Base-by-base conservation (phyloP, 2,329 filamentous ascomycete genomes). In the Aureobasidium subglaciale region DNA sequence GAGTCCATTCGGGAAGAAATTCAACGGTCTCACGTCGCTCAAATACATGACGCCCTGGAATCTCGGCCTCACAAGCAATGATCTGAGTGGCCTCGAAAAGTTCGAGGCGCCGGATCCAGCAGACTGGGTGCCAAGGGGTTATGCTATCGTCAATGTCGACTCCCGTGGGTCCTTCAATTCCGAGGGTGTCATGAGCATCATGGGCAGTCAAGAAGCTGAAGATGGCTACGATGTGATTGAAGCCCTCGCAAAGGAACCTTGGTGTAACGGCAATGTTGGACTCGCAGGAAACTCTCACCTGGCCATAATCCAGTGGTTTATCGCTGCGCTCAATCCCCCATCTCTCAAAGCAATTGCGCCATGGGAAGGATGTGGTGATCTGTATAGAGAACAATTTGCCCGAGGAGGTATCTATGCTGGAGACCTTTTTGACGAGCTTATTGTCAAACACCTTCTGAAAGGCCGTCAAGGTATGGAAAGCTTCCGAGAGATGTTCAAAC, bases 201-300 rank as follows among this genome's bases (percentile, higher is more conserved):
- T 71, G 69, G 73, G 73, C 2, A 65, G 66, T 0, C 72, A 75
- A 56, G 73, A 76, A 15, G 72, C 65, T 10, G 68, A 74, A 54
- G 74, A 77, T 55, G 70, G 73, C 8, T 73, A 75, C 56, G 75
- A 78, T 60, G 68, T 72, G 0, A 68, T 77, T 10, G 74, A 77
- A 57, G 65, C 62, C 10, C 62, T 75, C 43, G 73, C 74, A 0
- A 59, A 65, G 16, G 65, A 71, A 62, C 58, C 63, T 1, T 78
- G 75, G 38, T 41, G 73, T 56, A 76, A 73, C 48, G 74, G 74
- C 6, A 63, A 60, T 5, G 64, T 76, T 11, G 72, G 70, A 5
- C 67, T 76, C 62, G 70, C 71, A 0, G 75, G 75, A 0, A 77
- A 77, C 56, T 74, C 71, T 0, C 65, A 66, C 4, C 67, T 76